Conservation (phyloP, 2,329 filamentous ascomycete species). For the Pseudogymnoascus sp. region DNA sequence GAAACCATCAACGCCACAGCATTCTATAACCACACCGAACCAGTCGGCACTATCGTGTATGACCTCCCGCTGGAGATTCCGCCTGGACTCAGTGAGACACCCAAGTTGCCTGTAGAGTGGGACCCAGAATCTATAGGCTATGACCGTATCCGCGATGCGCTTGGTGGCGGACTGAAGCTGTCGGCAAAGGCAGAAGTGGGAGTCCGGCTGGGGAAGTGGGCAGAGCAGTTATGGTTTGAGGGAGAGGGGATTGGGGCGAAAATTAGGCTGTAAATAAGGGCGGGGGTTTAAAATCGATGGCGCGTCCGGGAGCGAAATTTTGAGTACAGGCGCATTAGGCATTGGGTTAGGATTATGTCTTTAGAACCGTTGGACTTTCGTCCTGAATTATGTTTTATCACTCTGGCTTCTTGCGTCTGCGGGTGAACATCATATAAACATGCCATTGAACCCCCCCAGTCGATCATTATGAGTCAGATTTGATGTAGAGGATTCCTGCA, state of each 20-base stretch:
- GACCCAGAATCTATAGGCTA: conserved; percentile 71
- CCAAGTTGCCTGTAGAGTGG: conserved; percentile 76
- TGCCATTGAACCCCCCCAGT: neutral
- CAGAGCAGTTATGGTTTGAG: conserved; percentile 62
- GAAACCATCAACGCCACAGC: conserved; percentile 78
- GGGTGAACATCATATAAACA: neutral
- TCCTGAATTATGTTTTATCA: neutral
- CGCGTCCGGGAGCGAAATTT: neutral
- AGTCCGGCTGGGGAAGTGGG: conserved; percentile 68
- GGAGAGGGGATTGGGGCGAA: conserved; percentile 65
- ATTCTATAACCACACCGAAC: conserved; percentile 72
- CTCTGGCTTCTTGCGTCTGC: neutral
- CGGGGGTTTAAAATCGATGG: neutral
- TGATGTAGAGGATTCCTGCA: no score
- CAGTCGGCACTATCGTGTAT: conserved; percentile 71
- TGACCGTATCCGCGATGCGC: conserved; percentile 68
- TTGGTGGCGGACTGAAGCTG: conserved; percentile 73
- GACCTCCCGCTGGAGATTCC: conserved; percentile 67
- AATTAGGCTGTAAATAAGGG: conserved; percentile 40
- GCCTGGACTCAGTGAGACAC: conserved; percentile 65
- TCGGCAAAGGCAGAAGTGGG: conserved; percentile 71
- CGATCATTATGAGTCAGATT: neutral
- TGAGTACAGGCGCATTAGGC: neutral
- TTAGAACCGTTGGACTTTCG: neutral
- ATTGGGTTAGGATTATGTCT: neutral